Evolutionary conservation across 129 eudicot genomes (phyloP), one percentile per base, ranked within the genome.

Genomic region (Saussurea involucrata): DNA sequence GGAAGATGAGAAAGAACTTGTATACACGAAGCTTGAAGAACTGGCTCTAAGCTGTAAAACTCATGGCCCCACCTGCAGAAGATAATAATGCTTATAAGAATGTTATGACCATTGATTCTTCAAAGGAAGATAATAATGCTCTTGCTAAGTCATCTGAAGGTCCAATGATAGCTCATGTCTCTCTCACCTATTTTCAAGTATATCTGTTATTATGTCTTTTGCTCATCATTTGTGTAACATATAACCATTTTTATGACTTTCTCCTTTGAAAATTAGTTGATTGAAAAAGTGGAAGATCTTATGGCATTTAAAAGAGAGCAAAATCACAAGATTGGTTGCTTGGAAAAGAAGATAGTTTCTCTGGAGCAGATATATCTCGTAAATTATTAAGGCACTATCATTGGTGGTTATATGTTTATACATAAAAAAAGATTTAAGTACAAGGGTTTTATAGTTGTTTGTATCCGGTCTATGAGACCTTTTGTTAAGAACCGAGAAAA

Each of bases 231-330:
- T 36, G 25, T 40, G 18, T 53, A 65, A 29, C 49, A 76, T 44
- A n/a, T n/a, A n/a, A n/a, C n/a, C n/a, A n/a, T n/a, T n/a, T n/a
- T n/a, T n/a, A n/a, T n/a, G n/a, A n/a, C n/a, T n/a, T n/a, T 53
- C 53, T 53, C 1, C 21, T 32, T 66, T 33, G 36, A 24, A 68
- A 46, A 42, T 11, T 84, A 92, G 96, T 74, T 92, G 86, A 63
- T 67, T 69, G 42, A 80, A 73, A 89, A 73, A 71, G 58, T 92
- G 65, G 86, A 88, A 77, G 88, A 83, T 75, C 88, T 89, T 67
- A 82, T 79, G 77, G 68, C 83, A 29, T 88, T 86, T 49, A 89
- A 74, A 63, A 36, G 74, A 66, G 88, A 92, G 80, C 89, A 88
- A 57, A 77, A 60, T 63, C 64, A 72, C 25, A 88, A 71, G 84